Evolutionary conservation across 2,329 filamentous ascomycete species (phyloP).

Genomic region (Orbilia blumenaviensis): DNA sequence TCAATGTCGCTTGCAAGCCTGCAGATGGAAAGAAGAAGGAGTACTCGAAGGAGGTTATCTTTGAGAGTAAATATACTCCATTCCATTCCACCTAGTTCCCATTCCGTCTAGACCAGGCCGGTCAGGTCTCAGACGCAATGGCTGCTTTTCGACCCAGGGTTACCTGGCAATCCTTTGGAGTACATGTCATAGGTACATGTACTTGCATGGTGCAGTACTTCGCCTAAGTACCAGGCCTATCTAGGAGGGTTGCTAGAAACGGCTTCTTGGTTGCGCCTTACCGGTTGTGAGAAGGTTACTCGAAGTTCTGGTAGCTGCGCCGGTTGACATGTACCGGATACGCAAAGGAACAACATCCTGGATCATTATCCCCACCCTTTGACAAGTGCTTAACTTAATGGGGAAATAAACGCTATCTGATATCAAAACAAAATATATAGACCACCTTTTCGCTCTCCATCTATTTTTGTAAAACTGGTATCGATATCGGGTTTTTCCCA

Average conservation of each 20-base stretch:
- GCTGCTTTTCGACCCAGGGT: not conserved
- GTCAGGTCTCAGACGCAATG: not conserved
- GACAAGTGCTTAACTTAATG: not conserved
- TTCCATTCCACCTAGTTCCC: not conserved
- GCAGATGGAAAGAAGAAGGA: not conserved
- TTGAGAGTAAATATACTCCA: conserved; percentile 40
- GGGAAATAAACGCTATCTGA: conserved; percentile 8
- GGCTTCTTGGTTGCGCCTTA: not conserved
- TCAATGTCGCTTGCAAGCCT: conserved; percentile 20
- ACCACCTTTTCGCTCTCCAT: conserved; percentile 5
- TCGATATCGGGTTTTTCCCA: conserved; percentile 23
- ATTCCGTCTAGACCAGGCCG: not conserved
- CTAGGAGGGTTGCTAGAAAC: not conserved
- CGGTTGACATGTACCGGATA: not conserved
- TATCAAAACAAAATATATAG: conserved; percentile 7
- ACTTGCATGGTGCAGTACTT: conserved; percentile 10
- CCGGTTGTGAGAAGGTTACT: conserved; percentile 4
- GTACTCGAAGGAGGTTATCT: conserved; percentile 10
- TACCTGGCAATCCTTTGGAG: not conserved
- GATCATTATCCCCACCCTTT: not conserved
- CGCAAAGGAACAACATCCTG: not conserved
- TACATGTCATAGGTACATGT: conserved; percentile 26
- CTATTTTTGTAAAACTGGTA: conserved; percentile 34
- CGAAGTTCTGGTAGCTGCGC: not conserved
- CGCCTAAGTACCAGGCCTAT: conserved; percentile 6